Base-by-base conservation (phyloP, 441 rosid genomes). In the Populus hybrid region DNA sequence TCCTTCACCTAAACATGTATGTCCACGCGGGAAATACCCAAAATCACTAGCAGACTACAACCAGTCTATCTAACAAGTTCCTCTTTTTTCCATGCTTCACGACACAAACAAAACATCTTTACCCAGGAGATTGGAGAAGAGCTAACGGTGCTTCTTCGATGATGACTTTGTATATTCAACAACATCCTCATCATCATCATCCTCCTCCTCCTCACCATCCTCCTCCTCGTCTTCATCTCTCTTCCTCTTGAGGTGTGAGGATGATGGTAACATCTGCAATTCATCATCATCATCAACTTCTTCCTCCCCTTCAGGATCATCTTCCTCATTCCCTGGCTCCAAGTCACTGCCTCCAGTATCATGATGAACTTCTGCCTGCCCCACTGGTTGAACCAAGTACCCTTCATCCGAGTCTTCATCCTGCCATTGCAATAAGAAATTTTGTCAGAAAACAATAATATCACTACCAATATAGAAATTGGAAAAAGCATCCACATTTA, bases 391-490 rank as follows among this genome's bases (percentile, higher is more conserved):
- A 69, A 91, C 90, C 75, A 91, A 72, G 84, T 86, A 89, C 38
- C 91, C 92, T 67, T 83, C 87, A 74, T 87, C 91, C 1, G 70
- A 82, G 38, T 91, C 94, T 78, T 90, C 94, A 53, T 91, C 91
- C 89, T 89, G 87, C 76, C 81, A 85, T 64, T 40, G 23, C 70
- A 85, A 23, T 1, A 21, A 34, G 34, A 82, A 24, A 26, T 53
- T 53, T 10, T 8, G 1, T 10, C 21, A 59, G 16, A 64, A 46
- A 66, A n/a, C 73, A 70, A 9, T 21, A 7, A 35, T 24, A 36
- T n/a, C n/a, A 10, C 4, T 26, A n/a, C 3, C 64, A 75, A 1
- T 2, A 67, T 4, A 12, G 1, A 28, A 11, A 19, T 7, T 0
- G 16, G 9, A 71, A 30, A 78, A 38, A 32, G 16, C 26, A 57